A percentile compares a stretch with the other conserved stretches of the same genome.
These are phyloP conservation scores for Boletellus ananiceps DNA, from an alignment of 768 basidiomycete genomes.

Conservation along the genomic window DNA sequence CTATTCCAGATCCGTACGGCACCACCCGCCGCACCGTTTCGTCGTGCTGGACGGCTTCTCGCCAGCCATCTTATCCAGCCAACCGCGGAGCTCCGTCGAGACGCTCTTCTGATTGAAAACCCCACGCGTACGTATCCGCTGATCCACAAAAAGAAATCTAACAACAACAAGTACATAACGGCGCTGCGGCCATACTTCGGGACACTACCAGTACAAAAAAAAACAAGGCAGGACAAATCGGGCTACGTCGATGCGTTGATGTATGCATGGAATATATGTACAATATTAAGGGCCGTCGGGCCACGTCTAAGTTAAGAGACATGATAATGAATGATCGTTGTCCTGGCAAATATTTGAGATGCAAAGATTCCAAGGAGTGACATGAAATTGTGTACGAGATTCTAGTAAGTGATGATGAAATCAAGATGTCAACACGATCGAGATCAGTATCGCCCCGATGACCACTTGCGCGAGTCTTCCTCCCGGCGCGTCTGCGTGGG, in stretches of 20 bases:
- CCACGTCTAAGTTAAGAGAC: constrained; percentile 32
- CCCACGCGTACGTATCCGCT: constrained; percentile 14
- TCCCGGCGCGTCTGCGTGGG: constrained; percentile 39
- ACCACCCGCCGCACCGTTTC: not conserved
- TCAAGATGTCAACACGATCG: constrained; percentile 30
- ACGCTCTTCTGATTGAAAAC: constrained; percentile 2
- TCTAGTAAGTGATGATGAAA: constrained; percentile 35
- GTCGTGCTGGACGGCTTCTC: constrained; percentile 9
- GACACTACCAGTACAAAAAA: constrained; percentile 27
- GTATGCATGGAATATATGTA: constrained; percentile 33
- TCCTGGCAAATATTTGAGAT: constrained; percentile 31
- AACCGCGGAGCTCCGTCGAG: constrained; percentile 31
- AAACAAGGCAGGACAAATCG: constrained; percentile 14
- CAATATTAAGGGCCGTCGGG: constrained; percentile 32
- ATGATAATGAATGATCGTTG: constrained; percentile 36
- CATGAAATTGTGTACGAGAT: constrained; percentile 31
- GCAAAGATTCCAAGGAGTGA: constrained; percentile 31
- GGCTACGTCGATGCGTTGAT: constrained; percentile 28
- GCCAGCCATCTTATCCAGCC: not conserved
- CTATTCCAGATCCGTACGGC: constrained; percentile 1
- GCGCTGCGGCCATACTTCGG: constrained; percentile 21
- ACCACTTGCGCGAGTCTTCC: constrained; percentile 48
- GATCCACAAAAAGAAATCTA: constrained; percentile 8
- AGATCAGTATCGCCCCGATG: constrained; percentile 43
- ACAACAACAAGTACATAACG: constrained; percentile 27